Percentiles rank a stretch among this genome's conserved stretches.
Evolutionary conservation across 495 filamentous ascomycete genomes (phyloP).

Genomic region (Aspergillus hancockii): DNA sequence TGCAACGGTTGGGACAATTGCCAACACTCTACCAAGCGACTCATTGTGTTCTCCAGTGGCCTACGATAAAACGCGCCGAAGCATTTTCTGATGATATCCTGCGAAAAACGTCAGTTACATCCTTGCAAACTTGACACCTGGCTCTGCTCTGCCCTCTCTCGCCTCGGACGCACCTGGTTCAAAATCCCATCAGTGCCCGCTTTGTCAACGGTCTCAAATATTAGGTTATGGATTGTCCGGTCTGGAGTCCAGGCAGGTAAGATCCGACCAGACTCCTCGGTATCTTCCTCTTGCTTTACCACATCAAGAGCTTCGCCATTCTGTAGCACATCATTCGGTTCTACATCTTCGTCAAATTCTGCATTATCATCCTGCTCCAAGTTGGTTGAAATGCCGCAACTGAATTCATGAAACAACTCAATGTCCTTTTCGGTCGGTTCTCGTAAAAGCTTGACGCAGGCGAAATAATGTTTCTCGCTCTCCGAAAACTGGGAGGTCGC

Average conservation of each 20-base stretch:
- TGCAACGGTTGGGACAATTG: constrained; percentile 62
- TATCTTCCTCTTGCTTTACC: constrained; percentile 27
- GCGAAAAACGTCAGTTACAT: constrained; percentile 8
- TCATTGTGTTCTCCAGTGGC: constrained; percentile 57
- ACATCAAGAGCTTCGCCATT: constrained; percentile 25
- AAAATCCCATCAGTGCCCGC: constrained; percentile 54
- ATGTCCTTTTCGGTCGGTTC: constrained; percentile 70
- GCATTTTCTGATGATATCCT: constrained; percentile 50
- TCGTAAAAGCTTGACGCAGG: constrained; percentile 72
- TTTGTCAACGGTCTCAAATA: constrained; percentile 53
- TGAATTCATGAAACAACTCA: constrained; percentile 53
- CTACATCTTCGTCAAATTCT: constrained; percentile 41
- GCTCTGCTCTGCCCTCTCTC: neutral
- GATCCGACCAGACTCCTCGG: constrained; percentile 36
- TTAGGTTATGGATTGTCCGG: constrained; percentile 50
- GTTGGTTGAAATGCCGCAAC: constrained; percentile 26
- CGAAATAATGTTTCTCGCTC: constrained; percentile 35
- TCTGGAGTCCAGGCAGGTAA: constrained; percentile 59
- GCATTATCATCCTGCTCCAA: constrained; percentile 42
- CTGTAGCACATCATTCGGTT: constrained; percentile 30
- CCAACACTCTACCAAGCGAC: constrained; percentile 59
- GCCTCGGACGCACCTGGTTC: constrained; percentile 45
- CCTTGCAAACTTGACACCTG: neutral
- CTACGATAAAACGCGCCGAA: constrained; percentile 58
- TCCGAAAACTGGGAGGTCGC: constrained; percentile 53